Evolutionary conservation across 805 yeast species (phyloP), one percentile per base, ranked within the genome.

Genomic region (Yamadazyma philogaea): DNA sequence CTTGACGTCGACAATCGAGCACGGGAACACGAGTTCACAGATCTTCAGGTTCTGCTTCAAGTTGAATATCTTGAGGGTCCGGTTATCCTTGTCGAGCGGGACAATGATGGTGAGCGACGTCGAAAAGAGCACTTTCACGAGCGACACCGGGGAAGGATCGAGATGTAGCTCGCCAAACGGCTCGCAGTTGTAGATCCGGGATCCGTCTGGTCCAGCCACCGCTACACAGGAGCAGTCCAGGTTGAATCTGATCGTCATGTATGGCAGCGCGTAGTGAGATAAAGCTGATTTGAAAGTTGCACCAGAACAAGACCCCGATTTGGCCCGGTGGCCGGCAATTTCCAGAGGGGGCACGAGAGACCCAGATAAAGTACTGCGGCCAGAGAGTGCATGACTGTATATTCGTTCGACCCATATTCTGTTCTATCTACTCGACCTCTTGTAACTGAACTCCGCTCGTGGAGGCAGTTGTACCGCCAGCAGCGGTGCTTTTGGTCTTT

Each of bases 1-100:
- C 51, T 79, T 79, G 26, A 91, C 83, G 39, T 78, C 79, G 20
- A 84, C 66, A 2, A 91, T 82, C 6, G 81, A 68, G 3, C 87
- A 78, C 1, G 96, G 91, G 61, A 89, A 93, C 0, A 91, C 79
- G 51, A 91, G 68, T 57, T 91, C 98, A 63, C 98, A 91, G 15
- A 91, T 88, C 56, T 68, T 68, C 34, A 66, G 47, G 39, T 64
- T 63, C 44, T 67, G 74, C 50, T 69, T 70, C 39, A 68, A 54
- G 43, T 70, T 70, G 52, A 58, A 64, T 14, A 70, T 65, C 40
- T 64, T 64, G 24, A 70, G 50, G 15, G 61, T 45, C n/a, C 72
- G 51, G 38, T 59, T 59, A 24, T 44, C 45, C 24, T 44, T 40
- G 14, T 53, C 43, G 38, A 60, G 55, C 3, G 74, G 74, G 3